phyloP scores from a whole-genome alignment of 1,284 basidiomycete species.

The Naganishia albida region DNA sequence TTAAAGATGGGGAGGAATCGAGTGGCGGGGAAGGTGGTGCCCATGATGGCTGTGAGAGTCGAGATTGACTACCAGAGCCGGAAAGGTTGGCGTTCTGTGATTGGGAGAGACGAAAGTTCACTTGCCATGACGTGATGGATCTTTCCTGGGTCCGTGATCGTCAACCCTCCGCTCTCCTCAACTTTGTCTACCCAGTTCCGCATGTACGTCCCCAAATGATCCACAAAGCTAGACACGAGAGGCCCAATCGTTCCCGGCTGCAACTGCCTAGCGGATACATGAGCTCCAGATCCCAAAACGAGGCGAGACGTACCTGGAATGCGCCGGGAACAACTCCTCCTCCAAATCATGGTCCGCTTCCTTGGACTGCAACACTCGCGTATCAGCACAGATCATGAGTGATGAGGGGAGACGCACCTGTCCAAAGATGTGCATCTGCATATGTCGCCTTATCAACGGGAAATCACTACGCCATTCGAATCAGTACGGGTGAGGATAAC shows the following conservation, averaged over 20 bases:
- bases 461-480: not conserved
- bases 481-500: not conserved
- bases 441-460: not conserved
- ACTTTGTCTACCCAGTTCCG: not conserved
- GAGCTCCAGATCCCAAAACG: not conserved
- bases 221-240: not conserved
- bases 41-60: conserved; percentile 11
- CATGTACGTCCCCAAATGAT: conserved; percentile 4
- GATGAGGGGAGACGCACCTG: not conserved
- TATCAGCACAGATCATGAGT: not conserved
- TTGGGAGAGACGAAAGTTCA: not conserved
- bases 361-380: not conserved
- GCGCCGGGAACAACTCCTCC: conserved; percentile 10
- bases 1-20: not conserved
- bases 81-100: not conserved
- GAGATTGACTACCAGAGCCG: conserved; percentile 7
- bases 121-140: not conserved
- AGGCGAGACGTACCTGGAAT: not conserved
- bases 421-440: conserved; percentile 10
- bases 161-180: not conserved
- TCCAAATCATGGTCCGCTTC: not conserved
- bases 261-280: not conserved
- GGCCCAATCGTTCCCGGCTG: conserved; percentile 1
- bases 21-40: conserved; percentile 12
- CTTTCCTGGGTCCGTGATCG: not conserved